phyloP scores from a whole-genome alignment of 805 yeast species.

The Torulaspora quercuum region DNA sequence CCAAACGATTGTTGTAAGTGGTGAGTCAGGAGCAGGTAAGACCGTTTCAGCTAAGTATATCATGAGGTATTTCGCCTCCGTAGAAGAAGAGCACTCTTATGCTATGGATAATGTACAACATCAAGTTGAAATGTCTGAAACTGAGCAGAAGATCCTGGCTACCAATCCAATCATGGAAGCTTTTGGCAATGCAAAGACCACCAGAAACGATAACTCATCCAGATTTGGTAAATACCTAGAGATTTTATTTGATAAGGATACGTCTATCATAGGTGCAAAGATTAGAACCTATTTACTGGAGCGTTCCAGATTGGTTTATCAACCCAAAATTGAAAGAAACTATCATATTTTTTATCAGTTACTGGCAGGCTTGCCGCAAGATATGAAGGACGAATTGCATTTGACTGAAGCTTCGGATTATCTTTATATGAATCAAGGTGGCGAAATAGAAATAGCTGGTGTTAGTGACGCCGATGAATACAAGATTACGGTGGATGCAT shows the following conservation, averaged over 20 bases:
- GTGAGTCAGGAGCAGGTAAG: slow-evolving; percentile 99
- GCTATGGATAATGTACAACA: slow-evolving; percentile 29
- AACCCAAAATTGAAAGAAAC: slow-evolving; percentile 83
- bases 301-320: slow-evolving; percentile 90
- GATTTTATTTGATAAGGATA: slow-evolving; percentile 70
- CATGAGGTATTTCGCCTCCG: slow-evolving; percentile 96
- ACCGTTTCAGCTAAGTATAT: slow-evolving; percentile 96
- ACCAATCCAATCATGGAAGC: slow-evolving; percentile 92
- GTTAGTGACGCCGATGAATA: slow-evolving; percentile 83
- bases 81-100: slow-evolving; percentile 50
- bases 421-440: slow-evolving; percentile 87
- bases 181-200: slow-evolving; percentile 92
- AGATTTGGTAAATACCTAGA: slow-evolving; percentile 93
- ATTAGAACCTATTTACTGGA: slow-evolving; percentile 90
- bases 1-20: slow-evolving; percentile 94
- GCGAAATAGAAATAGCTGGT: slow-evolving; percentile 62
- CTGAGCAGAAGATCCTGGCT: slow-evolving; percentile 90
- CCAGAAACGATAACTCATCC: slow-evolving; percentile 90
- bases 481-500: slow-evolving; percentile 67
- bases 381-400: slow-evolving; percentile 54
- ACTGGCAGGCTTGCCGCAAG: slow-evolving; percentile 61
- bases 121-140: slow-evolving; percentile 70
- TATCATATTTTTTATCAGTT: slow-evolving; percentile 94
- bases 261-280: slow-evolving; percentile 90
- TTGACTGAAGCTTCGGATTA: slow-evolving; percentile 66